Evolutionary conservation across 2,329 filamentous ascomycete species (phyloP).

Genomic region (Ceratocystis papillata): DNA sequence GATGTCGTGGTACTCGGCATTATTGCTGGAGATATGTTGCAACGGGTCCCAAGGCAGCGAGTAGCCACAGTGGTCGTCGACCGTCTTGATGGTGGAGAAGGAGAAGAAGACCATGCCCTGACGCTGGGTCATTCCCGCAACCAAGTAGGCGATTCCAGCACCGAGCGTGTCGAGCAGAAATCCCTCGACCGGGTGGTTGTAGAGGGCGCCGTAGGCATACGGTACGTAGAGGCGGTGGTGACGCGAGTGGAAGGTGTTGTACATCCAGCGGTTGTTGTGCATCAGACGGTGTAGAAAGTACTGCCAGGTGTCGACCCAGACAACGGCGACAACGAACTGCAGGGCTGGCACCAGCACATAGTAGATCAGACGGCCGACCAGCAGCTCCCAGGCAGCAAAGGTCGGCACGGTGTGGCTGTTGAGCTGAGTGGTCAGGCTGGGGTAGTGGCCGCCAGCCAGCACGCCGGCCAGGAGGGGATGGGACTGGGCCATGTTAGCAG

Average conservation of each 20-base stretch:
- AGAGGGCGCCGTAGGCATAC: conserved; percentile 91
- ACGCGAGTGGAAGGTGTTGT: conserved; percentile 85
- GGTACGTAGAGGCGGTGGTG: conserved; percentile 96
- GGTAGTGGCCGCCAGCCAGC: conserved; percentile 71
- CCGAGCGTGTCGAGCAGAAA: conserved; percentile 88
- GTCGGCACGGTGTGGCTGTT: conserved; percentile 50
- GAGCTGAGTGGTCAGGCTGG: conserved; percentile 52
- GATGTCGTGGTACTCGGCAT: conserved; percentile 92
- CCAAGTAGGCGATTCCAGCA: conserved; percentile 70
- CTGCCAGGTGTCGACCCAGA: conserved; percentile 89
- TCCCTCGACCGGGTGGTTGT: conserved; percentile 92
- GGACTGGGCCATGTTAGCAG: conserved; percentile 59
- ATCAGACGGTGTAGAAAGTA: conserved; percentile 94
- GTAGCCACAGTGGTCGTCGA: conserved; percentile 96
- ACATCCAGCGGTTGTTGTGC: conserved; percentile 96
- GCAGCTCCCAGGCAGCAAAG: conserved; percentile 76
- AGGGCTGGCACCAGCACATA: conserved; percentile 62
- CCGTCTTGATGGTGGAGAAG: conserved; percentile 83
- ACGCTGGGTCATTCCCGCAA: conserved; percentile 69
- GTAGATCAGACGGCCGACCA: conserved; percentile 66
- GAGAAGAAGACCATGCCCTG: conserved; percentile 87
- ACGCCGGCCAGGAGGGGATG: conserved; percentile 65
- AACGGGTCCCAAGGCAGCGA: conserved; percentile 90
- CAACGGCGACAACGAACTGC: conserved; percentile 65
- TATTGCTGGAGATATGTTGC: conserved; percentile 86